Evolutionary conservation across 805 yeast species (phyloP), one percentile per base, ranked within the genome.

Genomic region (Yueomyces sp.): DNA sequence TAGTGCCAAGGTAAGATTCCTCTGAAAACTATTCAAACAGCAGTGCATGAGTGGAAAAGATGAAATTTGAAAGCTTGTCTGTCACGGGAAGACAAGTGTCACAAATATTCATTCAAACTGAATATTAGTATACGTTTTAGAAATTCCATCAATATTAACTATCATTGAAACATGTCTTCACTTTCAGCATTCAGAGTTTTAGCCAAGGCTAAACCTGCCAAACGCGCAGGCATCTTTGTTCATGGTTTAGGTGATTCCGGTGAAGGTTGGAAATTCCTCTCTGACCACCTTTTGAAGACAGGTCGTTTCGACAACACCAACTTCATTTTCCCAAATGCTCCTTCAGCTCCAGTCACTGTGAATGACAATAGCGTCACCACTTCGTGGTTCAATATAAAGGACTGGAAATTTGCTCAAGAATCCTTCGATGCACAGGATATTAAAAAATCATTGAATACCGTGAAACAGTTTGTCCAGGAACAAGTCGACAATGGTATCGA

Each of bases 181-280:
- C 19, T 19, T 19, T 19, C 19, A 19, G 19, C 19, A 19, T 19
- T 66, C 3, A 59, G 60, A 45, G 46, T 62, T 9, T 55, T 64
- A 4, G 52, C 69, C 6, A 54, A 50, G 29, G 43, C 49, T 0
- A 55, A 56, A 38, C 63, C 66, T 1, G 73, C 79, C 4, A 66
- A 77, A 1, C 81, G 85, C 1, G 77, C 87, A 1, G 66, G 87
- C 33, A 82, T 88, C 27, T 72, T 88, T 47, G 57, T 85, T 44
- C 97, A 92, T 59, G 97, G 98, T 0, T 68, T 90, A 19, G 98
- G 98, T 7, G 97, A 90, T 60, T 62, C 85, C 0, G 96, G 95
- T 4, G 69, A 71, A 19, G 96, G 96, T 2, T 90, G 96, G 96
- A 68, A 75, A 39, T 85, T 85, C 68, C 64, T 90, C 37, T 84